These are phyloP conservation scores for Ocimum tenuiflorum DNA, from an alignment of 257 asterid genomes.

Conservation along the genomic window DNA sequence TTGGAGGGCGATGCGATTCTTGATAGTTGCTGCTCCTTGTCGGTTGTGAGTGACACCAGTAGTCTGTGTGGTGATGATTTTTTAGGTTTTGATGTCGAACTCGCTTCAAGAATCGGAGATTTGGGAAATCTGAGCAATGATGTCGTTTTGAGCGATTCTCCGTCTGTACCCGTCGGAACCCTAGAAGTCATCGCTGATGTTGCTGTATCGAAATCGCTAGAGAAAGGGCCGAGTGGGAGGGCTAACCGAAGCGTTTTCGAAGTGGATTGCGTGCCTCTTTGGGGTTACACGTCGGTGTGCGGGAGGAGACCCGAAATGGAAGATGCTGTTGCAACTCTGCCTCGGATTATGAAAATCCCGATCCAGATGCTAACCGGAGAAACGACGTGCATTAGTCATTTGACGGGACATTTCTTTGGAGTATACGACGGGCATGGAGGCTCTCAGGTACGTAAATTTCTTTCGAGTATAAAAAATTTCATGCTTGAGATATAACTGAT, in stretches of 20 bases:
- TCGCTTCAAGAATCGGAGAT: no score
- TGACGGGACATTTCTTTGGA: constrained; percentile 84
- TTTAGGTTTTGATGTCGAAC: constrained; percentile 38
- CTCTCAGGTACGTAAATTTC: constrained; percentile 48
- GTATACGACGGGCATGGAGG: constrained; percentile 99
- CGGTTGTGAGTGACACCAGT: constrained; percentile 77
- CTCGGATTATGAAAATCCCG: constrained; percentile 67
- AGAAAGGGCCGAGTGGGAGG: constrained; percentile 28
- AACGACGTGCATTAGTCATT: constrained; percentile 47
- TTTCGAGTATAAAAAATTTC: background rate
- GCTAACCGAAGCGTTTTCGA: constrained; percentile 64
- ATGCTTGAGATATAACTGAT: background rate
- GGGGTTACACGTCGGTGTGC: constrained; percentile 75
- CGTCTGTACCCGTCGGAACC: constrained; percentile 18
- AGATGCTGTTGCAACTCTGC: constrained; percentile 61
- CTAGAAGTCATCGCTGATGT: constrained; percentile 35
- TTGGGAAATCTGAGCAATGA: constrained; percentile 18
- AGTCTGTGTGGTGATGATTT: constrained; percentile 82
- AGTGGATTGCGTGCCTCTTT: constrained; percentile 75
- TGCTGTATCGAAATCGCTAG: constrained; percentile 32
- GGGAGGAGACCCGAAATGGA: constrained; percentile 99
- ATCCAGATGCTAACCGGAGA: constrained; percentile 55
- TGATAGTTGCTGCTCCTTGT: constrained; percentile 55
- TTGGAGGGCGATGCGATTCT: constrained; percentile 47
- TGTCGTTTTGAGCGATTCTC: constrained; percentile 26